Evolutionary conservation across 257 asterid genomes (phyloP).

Genomic region (Orobanche coerulescens): DNA sequence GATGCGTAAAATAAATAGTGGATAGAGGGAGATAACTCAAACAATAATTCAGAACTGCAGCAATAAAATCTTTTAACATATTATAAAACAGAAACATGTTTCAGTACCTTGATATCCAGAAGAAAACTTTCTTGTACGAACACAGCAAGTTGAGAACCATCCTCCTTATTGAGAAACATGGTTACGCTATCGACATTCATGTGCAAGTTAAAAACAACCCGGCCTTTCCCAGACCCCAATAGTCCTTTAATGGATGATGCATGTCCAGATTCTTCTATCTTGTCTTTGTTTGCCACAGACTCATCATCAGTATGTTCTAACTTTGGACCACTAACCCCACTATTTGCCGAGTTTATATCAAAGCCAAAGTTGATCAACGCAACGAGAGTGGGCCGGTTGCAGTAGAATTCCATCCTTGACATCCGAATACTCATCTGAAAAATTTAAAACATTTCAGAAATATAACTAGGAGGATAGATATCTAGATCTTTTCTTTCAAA

Average conservation of each 20-base stretch:
- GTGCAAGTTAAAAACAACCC: conserved; percentile 80
- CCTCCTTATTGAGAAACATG: conserved; percentile 89
- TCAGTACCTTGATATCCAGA: conserved; percentile 74
- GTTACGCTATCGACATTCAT: conserved; percentile 92
- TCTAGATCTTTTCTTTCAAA: conserved; percentile 1
- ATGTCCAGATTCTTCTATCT: conserved; percentile 57
- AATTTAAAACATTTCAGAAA: conserved; percentile 26
- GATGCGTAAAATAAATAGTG: conserved; percentile 14
- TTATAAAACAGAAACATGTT: background rate
- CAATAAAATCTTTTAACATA: background rate
- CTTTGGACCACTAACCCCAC: conserved; percentile 26
- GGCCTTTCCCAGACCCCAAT: conserved; percentile 85
- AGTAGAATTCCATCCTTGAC: conserved; percentile 93
- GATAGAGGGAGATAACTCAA: conserved; percentile 14
- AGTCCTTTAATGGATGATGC: conserved; percentile 59
- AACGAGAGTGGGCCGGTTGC: conserved; percentile 95
- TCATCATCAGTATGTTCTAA: conserved; percentile 33
- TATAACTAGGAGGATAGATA: conserved; percentile 13
- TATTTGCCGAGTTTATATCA: conserved; percentile 50
- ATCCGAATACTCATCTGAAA: conserved; percentile 90
- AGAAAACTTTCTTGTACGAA: conserved; percentile 92
- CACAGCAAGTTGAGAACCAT: conserved; percentile 95
- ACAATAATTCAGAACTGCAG: conserved; percentile 10
- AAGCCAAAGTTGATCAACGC: conserved; percentile 83
- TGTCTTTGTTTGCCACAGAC: conserved; percentile 43